Evolutionary conservation across 257 asterid species (phyloP).

Genomic region (Solanum piurae): DNA sequence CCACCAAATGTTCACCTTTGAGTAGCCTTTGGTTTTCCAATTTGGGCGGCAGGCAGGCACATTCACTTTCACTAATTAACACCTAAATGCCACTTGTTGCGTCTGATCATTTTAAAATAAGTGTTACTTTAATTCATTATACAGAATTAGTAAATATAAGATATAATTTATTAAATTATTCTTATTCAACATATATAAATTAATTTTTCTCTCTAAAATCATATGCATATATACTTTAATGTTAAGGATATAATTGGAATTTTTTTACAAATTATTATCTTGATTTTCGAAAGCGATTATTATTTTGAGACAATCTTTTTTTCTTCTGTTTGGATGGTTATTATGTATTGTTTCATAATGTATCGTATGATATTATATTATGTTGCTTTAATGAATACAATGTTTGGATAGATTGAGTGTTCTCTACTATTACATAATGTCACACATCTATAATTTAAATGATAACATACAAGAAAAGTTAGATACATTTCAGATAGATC

Average conservation of each 20-base stretch:
- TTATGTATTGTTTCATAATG: not conserved
- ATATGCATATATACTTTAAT: too few species aligned
- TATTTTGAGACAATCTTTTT: too few species aligned
- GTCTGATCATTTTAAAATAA: not conserved
- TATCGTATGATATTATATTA: too few species aligned
- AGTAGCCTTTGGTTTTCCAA: conserved; percentile 17
- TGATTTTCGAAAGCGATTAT: too few species aligned
- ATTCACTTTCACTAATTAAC: conserved; percentile 3
- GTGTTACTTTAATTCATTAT: too few species aligned
- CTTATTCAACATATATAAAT: too few species aligned
- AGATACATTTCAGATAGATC: too few species aligned
- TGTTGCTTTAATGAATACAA: not conserved
- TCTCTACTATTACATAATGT: not conserved
- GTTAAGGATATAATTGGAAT: too few species aligned
- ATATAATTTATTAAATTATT: not conserved
- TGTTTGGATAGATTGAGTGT: too few species aligned
- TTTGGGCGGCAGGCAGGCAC: conserved; percentile 3
- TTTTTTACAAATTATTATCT: not conserved
- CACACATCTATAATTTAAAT: not conserved
- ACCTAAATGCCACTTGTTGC: not conserved
- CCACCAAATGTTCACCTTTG: conserved; percentile 36
- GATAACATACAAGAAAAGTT: not conserved
- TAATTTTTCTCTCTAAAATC: not conserved
- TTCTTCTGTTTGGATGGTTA: too few species aligned
- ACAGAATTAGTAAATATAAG: not conserved